Base-by-base conservation (phyloP, 179 eudicot genomes). In the Drosera spatulata region DNA sequence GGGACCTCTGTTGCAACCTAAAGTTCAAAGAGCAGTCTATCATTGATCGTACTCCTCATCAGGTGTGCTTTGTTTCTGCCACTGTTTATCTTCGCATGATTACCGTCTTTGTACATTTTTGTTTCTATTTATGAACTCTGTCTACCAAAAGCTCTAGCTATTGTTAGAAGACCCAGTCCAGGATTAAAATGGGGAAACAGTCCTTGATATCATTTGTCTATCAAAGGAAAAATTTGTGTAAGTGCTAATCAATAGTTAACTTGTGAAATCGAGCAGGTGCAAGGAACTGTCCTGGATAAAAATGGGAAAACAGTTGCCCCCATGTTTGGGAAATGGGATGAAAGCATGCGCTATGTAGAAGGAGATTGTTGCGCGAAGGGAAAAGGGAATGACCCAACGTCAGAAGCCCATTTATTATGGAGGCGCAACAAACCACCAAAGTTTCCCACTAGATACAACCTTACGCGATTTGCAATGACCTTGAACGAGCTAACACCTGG, bases 311-410 rank as follows among this genome's bases (percentile, higher is more conserved):
- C 95, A 8, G 73, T 78, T 54, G 87, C 96, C 61, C 80, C 89
- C 15, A 65, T 91, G 51, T 80, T 84, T 74, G 98, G 98, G 54
- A 91, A 91, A 79, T 91, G 98, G 98, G 95, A 88, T 74, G 98
- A 91, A 74, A 89, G 96, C 73, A 77, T 91, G 87, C 80, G 84
- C 71, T 91, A 82, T 70, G 82, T 86, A 58, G 61, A 61, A 62
- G 96, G 95, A 49, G 96, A 84, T 64, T 77, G 60, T 69, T 85
- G 79, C 14, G 83, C 79, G 9, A 88, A 84, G 71, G 85, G 85
- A 53, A 85, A 91, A 78, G 83, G 86, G 59, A 61, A 60, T n/a
- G 79, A 82, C 2, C 60, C 77, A 33, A 2, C 63, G 6, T 73
- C 95, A 44, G 86, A 82, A 69, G 79, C 98, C 64, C 85, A 62